A percentile compares a stretch with the other conserved stretches of the same genome.
Evolutionary conservation across 805 yeast species (phyloP).

Genomic region (Yamadazyma endophytica): DNA sequence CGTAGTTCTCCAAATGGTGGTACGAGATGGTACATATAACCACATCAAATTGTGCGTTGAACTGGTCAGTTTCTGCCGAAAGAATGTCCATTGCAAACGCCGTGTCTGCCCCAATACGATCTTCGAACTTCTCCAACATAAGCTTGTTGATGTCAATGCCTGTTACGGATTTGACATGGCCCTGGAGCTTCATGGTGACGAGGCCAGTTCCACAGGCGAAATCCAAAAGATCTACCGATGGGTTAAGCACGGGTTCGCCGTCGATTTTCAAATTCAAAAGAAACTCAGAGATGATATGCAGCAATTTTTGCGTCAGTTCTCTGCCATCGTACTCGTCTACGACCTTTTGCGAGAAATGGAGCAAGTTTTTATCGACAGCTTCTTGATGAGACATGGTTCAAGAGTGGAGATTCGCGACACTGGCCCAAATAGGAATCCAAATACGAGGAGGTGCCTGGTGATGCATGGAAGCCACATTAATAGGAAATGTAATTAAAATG

Average conservation of each 20-base stretch:
- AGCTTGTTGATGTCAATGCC: conserved; percentile 36
- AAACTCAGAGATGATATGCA: conserved; percentile 3
- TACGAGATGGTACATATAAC: conserved; percentile 33
- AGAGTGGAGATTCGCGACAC: neutral
- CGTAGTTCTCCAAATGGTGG: conserved; percentile 35
- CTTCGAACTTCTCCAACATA: conserved; percentile 12
- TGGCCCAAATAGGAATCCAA: too few relatives aligned
- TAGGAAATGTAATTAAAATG: too few relatives aligned
- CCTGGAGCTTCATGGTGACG: conserved; percentile 26
- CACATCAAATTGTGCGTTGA: conserved; percentile 23
- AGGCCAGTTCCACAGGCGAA: conserved; percentile 45
- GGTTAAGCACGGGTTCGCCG: neutral
- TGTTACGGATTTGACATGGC: conserved; percentile 15
- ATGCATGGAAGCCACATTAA: too few relatives aligned
- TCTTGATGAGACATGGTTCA: conserved; percentile 15
- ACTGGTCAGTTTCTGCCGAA: conserved; percentile 11
- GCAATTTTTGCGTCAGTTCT: conserved; percentile 11
- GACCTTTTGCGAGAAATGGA: conserved; percentile 13
- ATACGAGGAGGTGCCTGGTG: too few relatives aligned
- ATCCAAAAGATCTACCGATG: conserved; percentile 20
- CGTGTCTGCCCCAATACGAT: conserved; percentile 3
- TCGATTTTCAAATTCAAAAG: neutral
- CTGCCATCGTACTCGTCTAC: conserved; percentile 19
- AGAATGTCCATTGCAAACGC: too few relatives aligned
- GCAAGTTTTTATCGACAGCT: conserved; percentile 21